Conservation (phyloP, 2,329 filamentous ascomycete species). For the Sarocladium kiliense region DNA sequence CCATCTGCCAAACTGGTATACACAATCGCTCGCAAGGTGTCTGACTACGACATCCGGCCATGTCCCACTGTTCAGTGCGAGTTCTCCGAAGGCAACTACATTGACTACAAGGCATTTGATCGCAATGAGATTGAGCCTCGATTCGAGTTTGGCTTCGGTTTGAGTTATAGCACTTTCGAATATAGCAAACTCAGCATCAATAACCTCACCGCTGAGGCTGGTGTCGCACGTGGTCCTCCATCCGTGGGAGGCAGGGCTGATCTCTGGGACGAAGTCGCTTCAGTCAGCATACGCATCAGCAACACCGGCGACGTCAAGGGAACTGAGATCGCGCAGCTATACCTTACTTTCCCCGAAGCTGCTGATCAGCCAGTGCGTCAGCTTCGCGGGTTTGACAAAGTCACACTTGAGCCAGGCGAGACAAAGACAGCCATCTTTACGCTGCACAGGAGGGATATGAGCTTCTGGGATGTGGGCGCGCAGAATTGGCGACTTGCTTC, state of each 20-base stretch:
- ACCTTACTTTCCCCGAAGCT: constrained; percentile 26
- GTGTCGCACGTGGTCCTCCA: constrained; percentile 23
- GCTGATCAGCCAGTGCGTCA: constrained; percentile 53
- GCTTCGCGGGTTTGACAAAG: constrained; percentile 61
- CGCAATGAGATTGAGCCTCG: constrained; percentile 51
- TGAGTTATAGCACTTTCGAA: constrained; percentile 62
- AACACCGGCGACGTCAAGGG: constrained; percentile 39
- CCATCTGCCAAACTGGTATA: constrained; percentile 68
- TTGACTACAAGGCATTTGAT: constrained; percentile 65
- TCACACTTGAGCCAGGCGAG: constrained; percentile 45
- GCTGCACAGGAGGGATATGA: constrained; percentile 57
- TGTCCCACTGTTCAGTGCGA: constrained; percentile 41
- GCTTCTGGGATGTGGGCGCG: constrained; percentile 56
- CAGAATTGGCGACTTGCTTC: constrained; percentile 53
- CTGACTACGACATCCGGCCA: constrained; percentile 44
- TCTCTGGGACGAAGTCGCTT: constrained; percentile 45
- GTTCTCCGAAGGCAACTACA: constrained; percentile 61
- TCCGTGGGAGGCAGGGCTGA: constrained; percentile 51
- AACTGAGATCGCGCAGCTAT: constrained; percentile 29
- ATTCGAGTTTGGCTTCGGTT: constrained; percentile 64
- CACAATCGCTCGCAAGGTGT: constrained; percentile 56
- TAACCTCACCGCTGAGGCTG: constrained; percentile 15
- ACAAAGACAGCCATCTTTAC: constrained; percentile 44
- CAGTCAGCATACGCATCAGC: constrained; percentile 30
- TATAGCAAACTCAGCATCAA: constrained; percentile 32